phyloP scores from a whole-genome alignment of 2,329 filamentous ascomycete genomes.

The Phialocephala sp. region DNA sequence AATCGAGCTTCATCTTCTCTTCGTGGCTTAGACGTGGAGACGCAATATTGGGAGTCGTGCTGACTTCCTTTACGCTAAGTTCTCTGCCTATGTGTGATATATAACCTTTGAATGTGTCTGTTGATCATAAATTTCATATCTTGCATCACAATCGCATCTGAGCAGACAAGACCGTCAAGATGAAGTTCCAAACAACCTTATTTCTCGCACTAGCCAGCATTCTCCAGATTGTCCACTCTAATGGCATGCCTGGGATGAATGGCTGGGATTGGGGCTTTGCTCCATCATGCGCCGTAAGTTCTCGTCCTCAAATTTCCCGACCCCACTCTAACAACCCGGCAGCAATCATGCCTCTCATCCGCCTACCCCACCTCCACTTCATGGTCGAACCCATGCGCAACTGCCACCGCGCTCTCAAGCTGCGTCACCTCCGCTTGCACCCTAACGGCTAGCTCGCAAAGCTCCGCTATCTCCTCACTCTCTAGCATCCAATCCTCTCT shows the following conservation, averaged over 20 bases:
- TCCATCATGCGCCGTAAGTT: conserved; percentile 2
- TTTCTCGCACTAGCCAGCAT: neutral
- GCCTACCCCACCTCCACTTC: conserved; percentile 1
- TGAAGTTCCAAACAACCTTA: neutral
- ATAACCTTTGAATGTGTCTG: neutral
- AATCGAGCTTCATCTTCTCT: neutral
- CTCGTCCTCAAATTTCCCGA: neutral
- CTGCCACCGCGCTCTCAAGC: neutral
- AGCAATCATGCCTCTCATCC: conserved; percentile 7
- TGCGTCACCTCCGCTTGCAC: neutral
- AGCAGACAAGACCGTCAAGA: neutral
- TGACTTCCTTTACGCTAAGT: neutral
- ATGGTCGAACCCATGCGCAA: neutral
- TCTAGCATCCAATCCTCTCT: neutral
- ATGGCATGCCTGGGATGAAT: neutral
- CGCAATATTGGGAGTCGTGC: neutral
- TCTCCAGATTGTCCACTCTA: neutral
- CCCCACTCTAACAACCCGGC: conserved; percentile 1
- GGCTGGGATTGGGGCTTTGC: neutral
- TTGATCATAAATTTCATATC: neutral
- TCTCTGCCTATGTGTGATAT: neutral
- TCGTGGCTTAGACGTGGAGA: conserved; percentile 7
- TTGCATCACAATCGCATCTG: neutral
- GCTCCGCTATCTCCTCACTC: neutral
- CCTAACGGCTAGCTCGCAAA: neutral